These are phyloP conservation scores for Phytophthora hybrid DNA, from an alignment of 352 stramenopile genomes.

Conservation along the genomic window DNA sequence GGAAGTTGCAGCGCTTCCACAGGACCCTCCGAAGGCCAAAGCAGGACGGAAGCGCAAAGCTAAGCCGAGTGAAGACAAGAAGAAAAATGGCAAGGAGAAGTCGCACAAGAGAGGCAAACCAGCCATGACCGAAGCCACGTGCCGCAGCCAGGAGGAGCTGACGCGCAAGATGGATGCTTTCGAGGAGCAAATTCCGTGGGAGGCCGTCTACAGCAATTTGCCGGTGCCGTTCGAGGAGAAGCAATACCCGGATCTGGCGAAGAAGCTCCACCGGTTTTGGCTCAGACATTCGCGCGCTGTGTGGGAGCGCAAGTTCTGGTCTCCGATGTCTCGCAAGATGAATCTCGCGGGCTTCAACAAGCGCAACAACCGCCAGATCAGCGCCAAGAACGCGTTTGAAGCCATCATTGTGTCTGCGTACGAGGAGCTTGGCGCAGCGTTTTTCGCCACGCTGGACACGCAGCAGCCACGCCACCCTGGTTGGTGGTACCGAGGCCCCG, in stretches of 20 bases:
- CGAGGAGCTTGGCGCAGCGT: conserved; percentile 39
- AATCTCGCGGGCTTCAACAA: conserved; percentile 14
- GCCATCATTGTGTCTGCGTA: conserved; percentile 42
- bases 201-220: conserved; percentile 38
- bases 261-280: conserved; percentile 52
- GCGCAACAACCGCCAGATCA: conserved; percentile 47
- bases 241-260: conserved; percentile 26
- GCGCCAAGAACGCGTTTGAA: conserved; percentile 47
- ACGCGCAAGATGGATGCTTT: conserved; percentile 27
- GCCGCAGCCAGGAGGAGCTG: conserved; percentile 29
- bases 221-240: conserved; percentile 50
- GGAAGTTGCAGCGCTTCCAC: not conserved
- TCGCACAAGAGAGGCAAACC: conserved; percentile 28
- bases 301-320: conserved; percentile 72
- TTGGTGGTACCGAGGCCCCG: conserved; percentile 60
- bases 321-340: conserved; percentile 30
- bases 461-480: conserved; percentile 45
- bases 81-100: conserved; percentile 6
- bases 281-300: conserved; percentile 38
- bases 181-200: conserved; percentile 50
- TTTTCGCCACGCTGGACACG: conserved; percentile 60
- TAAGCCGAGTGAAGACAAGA: not conserved
- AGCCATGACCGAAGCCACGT: conserved; percentile 24
- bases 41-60: conserved; percentile 13
- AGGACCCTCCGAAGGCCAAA: not conserved